A percentile compares a stretch with the other conserved stretches of the same genome.
Evolutionary conservation across 306 rosid species (phyloP).

Genomic region (Rubus idaeus): DNA sequence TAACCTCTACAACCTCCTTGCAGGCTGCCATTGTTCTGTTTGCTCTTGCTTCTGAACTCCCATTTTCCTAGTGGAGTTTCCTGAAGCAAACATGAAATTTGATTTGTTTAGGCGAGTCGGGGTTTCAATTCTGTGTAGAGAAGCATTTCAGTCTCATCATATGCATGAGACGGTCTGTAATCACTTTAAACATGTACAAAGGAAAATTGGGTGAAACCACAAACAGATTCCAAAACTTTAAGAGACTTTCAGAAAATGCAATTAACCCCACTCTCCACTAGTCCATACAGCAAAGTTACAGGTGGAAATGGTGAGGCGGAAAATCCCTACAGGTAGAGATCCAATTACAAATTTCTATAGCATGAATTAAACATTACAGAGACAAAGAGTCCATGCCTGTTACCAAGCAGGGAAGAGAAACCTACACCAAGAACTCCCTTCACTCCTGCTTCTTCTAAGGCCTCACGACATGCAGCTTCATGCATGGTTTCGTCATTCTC

Average conservation of each 20-base stretch:
- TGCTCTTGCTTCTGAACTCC: slow-evolving; percentile 43
- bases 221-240: not conserved
- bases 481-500: slow-evolving; percentile 33
- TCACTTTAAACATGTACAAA: not conserved
- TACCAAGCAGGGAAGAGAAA: slow-evolving; percentile 23
- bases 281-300: slow-evolving; percentile 6
- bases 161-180: not conserved
- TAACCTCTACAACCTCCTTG: slow-evolving; percentile 39
- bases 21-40: slow-evolving; percentile 16
- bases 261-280: not conserved
- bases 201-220: not conserved
- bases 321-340: not conserved
- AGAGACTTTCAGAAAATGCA: not conserved
- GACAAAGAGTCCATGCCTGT: slow-evolving; percentile 23
- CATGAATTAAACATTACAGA: not conserved
- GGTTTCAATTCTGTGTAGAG: not conserved
- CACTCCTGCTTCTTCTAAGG: slow-evolving; percentile 42
- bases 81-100: slow-evolving; percentile 24
- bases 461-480: slow-evolving; percentile 42
- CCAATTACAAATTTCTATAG: slow-evolving; percentile 10
- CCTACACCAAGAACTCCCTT: slow-evolving; percentile 35
- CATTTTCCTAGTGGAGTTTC: slow-evolving; percentile 36
- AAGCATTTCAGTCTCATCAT: not conserved
- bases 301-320: slow-evolving; percentile 1
- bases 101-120: not conserved